Evolutionary conservation across 345 rosid species (phyloP).

Genomic region (Bruguiera parviflora): DNA sequence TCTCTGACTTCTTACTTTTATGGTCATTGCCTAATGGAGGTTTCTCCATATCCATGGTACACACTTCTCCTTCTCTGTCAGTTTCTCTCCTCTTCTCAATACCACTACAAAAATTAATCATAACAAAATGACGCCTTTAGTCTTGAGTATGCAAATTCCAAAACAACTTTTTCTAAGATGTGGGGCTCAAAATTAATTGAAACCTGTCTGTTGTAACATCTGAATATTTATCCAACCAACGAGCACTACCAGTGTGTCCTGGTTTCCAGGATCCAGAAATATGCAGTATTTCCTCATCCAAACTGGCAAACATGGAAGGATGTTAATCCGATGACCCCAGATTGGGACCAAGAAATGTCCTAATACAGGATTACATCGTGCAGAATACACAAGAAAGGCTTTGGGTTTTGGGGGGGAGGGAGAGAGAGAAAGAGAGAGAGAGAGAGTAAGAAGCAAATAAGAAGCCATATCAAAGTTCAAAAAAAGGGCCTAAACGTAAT

Average conservation of each 20-base stretch:
- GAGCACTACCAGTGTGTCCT: conserved; percentile 53
- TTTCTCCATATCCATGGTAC: conserved; percentile 6
- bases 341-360: no score
- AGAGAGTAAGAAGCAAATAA: background rate
- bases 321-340: background rate
- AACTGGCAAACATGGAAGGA: conserved; percentile 45
- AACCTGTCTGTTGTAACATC: conserved; percentile 20
- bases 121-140: background rate
- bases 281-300: conserved; percentile 70
- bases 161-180: background rate
- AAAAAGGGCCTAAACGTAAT: background rate
- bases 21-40: conserved; percentile 12
- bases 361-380: no score
- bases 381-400: no score
- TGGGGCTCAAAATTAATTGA: conserved; percentile 1
- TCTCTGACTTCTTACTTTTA: conserved; percentile 37
- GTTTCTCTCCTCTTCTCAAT: conserved; percentile 34
- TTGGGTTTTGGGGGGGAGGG: no score
- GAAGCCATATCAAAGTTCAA: background rate
- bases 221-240: conserved; percentile 52
- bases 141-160: conserved; percentile 2
- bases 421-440: background rate
- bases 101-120: conserved; percentile 22
- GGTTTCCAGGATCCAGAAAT: conserved; percentile 61
- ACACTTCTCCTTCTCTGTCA: conserved; percentile 27